A percentile compares a stretch with the other conserved stretches of the same genome.
phyloP scores from a whole-genome alignment of 2,329 filamentous ascomycete species.

The Fusarium sp. region DNA sequence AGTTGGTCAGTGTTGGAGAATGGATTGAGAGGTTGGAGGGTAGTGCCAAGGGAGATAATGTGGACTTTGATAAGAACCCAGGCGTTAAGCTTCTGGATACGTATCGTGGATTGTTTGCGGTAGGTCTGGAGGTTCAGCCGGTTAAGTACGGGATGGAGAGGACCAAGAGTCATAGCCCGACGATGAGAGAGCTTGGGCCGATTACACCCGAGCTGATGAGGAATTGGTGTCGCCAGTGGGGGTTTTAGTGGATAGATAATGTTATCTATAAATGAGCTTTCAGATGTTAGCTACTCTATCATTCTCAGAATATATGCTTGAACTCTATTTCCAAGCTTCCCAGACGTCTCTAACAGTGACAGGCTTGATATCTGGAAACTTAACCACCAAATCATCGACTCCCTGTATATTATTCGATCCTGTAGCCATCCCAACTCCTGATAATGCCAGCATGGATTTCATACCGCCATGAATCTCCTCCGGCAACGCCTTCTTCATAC shows the following conservation, averaged over 20 bases:
- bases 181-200: not conserved
- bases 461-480: not conserved
- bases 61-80: not conserved
- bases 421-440: not conserved
- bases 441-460: not conserved
- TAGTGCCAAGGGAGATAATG: not conserved
- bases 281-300: no score
- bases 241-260: not conserved
- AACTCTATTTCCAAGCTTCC: not conserved
- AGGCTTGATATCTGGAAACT: not conserved
- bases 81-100: not conserved
- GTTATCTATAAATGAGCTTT: no score
- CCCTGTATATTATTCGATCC: not conserved
- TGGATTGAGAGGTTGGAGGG: not conserved
- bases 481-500: not conserved
- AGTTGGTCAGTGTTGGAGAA: not conserved
- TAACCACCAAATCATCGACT: not conserved
- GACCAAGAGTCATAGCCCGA: not conserved
- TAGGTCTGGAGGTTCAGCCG: not conserved
- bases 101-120: not conserved
- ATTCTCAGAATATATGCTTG: no score
- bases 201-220: not conserved
- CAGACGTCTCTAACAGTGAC: not conserved
- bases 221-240: constrained; percentile 18
- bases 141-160: not conserved